These are phyloP conservation scores for Hypsizygus marmoreus DNA, from an alignment of 768 basidiomycete genomes.

Conservation along the genomic window DNA sequence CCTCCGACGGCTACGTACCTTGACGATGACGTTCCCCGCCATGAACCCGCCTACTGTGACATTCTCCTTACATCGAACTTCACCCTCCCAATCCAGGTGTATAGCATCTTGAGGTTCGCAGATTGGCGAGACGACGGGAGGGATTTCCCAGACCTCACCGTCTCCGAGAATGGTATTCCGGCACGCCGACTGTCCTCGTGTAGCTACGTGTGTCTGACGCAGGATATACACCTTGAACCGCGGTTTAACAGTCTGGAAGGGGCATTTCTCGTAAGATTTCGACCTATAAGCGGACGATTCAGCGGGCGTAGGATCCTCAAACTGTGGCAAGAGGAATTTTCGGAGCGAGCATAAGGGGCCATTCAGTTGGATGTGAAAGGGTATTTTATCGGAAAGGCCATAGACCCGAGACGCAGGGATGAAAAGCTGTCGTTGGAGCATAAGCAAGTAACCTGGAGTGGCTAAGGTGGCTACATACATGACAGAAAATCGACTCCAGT, in stretches of 20 bases:
- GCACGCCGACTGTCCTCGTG: constrained; percentile 37
- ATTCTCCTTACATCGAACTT: constrained; percentile 39
- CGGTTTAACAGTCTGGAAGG: constrained; percentile 4
- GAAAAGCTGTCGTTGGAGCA: constrained; percentile 46
- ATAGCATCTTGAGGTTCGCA: constrained; percentile 19
- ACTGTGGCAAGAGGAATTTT: constrained; percentile 40
- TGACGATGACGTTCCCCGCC: constrained; percentile 42
- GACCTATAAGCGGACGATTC: constrained; percentile 20
- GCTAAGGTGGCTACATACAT: constrained; percentile 40
- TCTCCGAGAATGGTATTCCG: constrained; percentile 47
- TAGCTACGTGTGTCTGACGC: constrained; percentile 46
- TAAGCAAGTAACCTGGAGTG: neutral
- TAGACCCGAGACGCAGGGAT: constrained; percentile 58
- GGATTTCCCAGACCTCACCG: constrained; percentile 47
- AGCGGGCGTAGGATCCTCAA: constrained; percentile 10
- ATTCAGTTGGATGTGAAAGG: constrained; percentile 65
- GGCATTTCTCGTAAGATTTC: constrained; percentile 10
- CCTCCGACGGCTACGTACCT: constrained; percentile 28
- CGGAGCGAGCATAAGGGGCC: constrained; percentile 46
- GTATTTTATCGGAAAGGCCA: constrained; percentile 56
- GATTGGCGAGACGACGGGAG: constrained; percentile 33
- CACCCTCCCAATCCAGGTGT: constrained; percentile 65
- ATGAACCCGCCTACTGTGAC: constrained; percentile 48
- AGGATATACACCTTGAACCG: constrained; percentile 52
- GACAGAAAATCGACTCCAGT: constrained; percentile 44